Evolutionary conservation across 1,284 basidiomycete species (phyloP).

Genomic region (Grifola frondosa): DNA sequence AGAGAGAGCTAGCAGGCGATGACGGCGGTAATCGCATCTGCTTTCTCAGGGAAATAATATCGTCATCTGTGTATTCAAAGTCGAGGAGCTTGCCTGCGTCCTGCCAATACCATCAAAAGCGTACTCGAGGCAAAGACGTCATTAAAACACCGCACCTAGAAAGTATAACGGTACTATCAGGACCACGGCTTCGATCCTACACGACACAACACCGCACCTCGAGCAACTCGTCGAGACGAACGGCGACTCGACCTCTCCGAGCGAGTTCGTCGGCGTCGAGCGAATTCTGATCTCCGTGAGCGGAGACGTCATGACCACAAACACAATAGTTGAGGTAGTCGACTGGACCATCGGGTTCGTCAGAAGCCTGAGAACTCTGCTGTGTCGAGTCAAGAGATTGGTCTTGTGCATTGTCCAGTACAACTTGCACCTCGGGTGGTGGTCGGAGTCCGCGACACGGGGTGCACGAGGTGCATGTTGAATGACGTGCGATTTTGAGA

Average conservation of each 20-base stretch:
- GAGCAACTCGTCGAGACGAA: slow-evolving; percentile 82
- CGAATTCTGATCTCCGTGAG: slow-evolving; percentile 68
- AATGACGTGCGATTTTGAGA: slow-evolving; percentile 76
- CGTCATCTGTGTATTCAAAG: slow-evolving; percentile 72
- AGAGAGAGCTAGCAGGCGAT: slow-evolving; percentile 43
- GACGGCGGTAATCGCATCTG: slow-evolving; percentile 63
- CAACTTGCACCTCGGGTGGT: slow-evolving; percentile 52
- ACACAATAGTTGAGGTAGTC: slow-evolving; percentile 66
- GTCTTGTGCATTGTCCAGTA: slow-evolving; percentile 48
- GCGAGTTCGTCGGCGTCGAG: slow-evolving; percentile 62
- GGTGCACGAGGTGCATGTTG: slow-evolving; percentile 59
- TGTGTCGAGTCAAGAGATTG: slow-evolving; percentile 43
- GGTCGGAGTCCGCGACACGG: slow-evolving; percentile 71
- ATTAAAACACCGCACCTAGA: slow-evolving; percentile 16
- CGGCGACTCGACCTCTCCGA: slow-evolving; percentile 75
- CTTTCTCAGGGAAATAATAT: slow-evolving; percentile 69
- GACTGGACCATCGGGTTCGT: slow-evolving; percentile 48
- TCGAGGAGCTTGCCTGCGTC: slow-evolving; percentile 75
- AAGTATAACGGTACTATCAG: slow-evolving; percentile 1
- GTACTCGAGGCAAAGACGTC: slow-evolving; percentile 1
- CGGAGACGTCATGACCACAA: slow-evolving; percentile 72
- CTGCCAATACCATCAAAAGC: slow-evolving; percentile 37
- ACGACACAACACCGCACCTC: slow-evolving; percentile 52
- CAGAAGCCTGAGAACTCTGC: slow-evolving; percentile 65
- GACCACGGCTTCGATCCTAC: too few relatives aligned